Evolutionary conservation across 2,329 filamentous ascomycete genomes (phyloP), one percentile per base, ranked within the genome.

Genomic region (Cryphonectria naterciae): DNA sequence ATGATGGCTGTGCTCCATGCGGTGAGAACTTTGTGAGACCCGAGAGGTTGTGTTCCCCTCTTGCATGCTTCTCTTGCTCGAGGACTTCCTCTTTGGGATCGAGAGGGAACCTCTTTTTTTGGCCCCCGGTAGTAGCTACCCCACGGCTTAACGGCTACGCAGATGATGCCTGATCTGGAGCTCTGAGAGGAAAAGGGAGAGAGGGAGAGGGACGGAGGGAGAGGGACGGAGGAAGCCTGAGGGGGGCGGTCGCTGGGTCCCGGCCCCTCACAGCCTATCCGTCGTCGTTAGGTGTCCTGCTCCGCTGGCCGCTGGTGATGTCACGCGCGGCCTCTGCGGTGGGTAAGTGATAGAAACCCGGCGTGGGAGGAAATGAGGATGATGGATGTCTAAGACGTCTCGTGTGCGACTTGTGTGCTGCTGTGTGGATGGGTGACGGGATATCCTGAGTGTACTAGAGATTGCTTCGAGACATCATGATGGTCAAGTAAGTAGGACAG

Each of bases 1-100:
- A 19, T 19, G 58, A 61, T 39, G 32, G 35, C 58, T 19, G 32
- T 61, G 35, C 35, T 61, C 22, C 6, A 39, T 37, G 58, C 58
- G 8, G 54, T 61, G 58, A 61, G 58, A 61, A 61, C 58, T 61
- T 61, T 61, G 58, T 61, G 32, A 17, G 28, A 35, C 58, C 58
- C 32, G 58, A 61, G 58, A 22, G 17, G 32, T 32, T 19, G 11
- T 35, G 54, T 8, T 19, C 25, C 54, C 1, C 54, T 39, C 6
- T 25, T 61, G 58, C 13, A 32, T 58, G 15, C 28, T 35, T 58
- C 54, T 17, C 54, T 8, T 35, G 54, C 28, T 35, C 22, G 46
- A 49, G 46, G 15, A 13, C 19, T 35, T 37, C 32, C 58, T 11
- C 28, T 61, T 22, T 61, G 19, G 32, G 32, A 11, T 8, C 7